Base-by-base conservation (phyloP, 148 eudicot genomes). In the Salicornia ramosissima region DNA sequence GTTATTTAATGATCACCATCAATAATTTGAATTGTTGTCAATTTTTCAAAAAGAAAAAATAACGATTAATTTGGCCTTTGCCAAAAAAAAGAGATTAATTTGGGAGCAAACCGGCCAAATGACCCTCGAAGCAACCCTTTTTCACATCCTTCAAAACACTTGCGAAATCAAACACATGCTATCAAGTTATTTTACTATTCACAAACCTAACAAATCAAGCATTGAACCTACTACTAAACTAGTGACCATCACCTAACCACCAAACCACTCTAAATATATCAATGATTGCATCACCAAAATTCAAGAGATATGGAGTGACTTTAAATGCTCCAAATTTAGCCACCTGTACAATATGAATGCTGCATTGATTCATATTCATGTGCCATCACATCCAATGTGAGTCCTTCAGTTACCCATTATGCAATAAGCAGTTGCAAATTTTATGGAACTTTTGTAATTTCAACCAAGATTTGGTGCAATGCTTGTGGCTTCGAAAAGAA, bases 401-500 rank as follows among this genome's bases (percentile, higher is more conserved):
- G n/a, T n/a, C n/a, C n/a, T n/a, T n/a, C n/a, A n/a, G n/a, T n/a
- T n/a, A n/a, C n/a, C n/a, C n/a, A n/a, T n/a, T n/a, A n/a, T n/a
- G n/a, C n/a, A n/a, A n/a, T n/a, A n/a, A n/a, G n/a, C n/a, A n/a
- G n/a, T n/a, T n/a, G n/a, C n/a, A n/a, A n/a, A n/a, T n/a, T n/a
- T n/a, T n/a, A n/a, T n/a, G 65, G 71, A 64, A 84, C 78, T 63
- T 77, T 84, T 19, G 92, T 80, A 52, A 93, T 88, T 75, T 93
- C 97, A 47, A 90, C 84, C 52, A 93, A 77, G 26, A 74, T 71
- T 69, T 80, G 90, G 76, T 93, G 95, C 16, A 93, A 79, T 39
- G 92, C 88, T 83, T 93, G 98, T 64, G 98, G 98, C 75, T 88
- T 93, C 5, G 98, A 93, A 80, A 93, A 93, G 79, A 93, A 93